Conservation (phyloP, 2,329 filamentous ascomycete genomes). For the Ophiosphaerella herpotricha region DNA sequence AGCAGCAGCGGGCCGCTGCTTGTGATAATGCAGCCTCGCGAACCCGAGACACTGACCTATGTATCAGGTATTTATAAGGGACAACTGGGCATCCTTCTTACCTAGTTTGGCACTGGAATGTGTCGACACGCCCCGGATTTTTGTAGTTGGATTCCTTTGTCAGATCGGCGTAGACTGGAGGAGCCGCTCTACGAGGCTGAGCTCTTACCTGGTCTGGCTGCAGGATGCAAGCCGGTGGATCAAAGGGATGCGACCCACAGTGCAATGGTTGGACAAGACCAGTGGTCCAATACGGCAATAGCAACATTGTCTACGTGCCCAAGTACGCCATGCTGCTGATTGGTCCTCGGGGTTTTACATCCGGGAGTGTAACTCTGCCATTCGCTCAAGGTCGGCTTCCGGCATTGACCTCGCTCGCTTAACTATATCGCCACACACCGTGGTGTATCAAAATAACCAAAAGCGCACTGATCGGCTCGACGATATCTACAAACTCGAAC, state of each 20-base stretch:
- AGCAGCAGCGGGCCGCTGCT: constrained; percentile 28
- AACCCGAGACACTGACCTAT: constrained; percentile 17
- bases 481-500: too few relatives aligned
- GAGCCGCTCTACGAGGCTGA: constrained; percentile 17
- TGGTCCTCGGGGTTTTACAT: constrained; percentile 16
- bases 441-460: neutral
- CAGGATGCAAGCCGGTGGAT: constrained; percentile 28
- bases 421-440: constrained; percentile 6
- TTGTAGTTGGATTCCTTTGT: neutral
- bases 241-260: constrained; percentile 16
- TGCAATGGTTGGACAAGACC: constrained; percentile 23
- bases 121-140: neutral
- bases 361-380: constrained; percentile 13
- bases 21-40: constrained; percentile 25
- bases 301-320: constrained; percentile 30
- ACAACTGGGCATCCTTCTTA: too few relatives aligned
- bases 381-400: constrained; percentile 16
- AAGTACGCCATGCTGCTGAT: constrained; percentile 19
- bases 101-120: neutral
- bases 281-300: constrained; percentile 11
- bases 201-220: constrained; percentile 12
- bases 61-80: constrained; percentile 7
- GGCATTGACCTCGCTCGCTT: constrained; percentile 6
- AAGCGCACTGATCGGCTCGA: too few relatives aligned
- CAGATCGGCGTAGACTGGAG: neutral